phyloP scores from a whole-genome alignment of 345 rosid genomes.

The Lepidium sativum region DNA sequence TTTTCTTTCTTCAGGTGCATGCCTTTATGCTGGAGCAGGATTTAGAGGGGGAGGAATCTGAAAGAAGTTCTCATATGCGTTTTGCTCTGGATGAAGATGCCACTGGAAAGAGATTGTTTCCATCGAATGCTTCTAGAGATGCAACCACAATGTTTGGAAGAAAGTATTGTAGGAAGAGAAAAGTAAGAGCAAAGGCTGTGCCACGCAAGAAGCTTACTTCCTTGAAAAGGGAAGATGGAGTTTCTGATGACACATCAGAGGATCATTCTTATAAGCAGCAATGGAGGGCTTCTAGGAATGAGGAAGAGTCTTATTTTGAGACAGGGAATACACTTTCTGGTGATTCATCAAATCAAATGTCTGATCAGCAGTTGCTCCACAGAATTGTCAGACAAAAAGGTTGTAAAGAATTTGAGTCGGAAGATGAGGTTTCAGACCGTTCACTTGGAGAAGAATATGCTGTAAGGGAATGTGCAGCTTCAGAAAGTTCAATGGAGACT shows the following conservation, averaged over 20 bases:
- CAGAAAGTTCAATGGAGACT: conserved; percentile 42
- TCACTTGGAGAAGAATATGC: conserved; percentile 33
- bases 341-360: conserved; percentile 39
- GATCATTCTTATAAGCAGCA: conserved; percentile 37
- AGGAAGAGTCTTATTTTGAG: conserved; percentile 29
- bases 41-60: conserved; percentile 52
- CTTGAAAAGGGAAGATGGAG: conserved; percentile 35
- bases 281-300: conserved; percentile 34
- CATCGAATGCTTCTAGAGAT: conserved; percentile 26
- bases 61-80: conserved; percentile 32
- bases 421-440: conserved; percentile 45
- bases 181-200: conserved; percentile 30
- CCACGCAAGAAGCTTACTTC: conserved; percentile 41
- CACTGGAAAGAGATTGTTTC: conserved; percentile 31
- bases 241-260: conserved; percentile 50
- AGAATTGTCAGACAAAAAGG: conserved; percentile 26
- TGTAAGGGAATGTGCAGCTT: conserved; percentile 40
- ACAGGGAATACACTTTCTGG: conserved; percentile 32
- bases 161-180: conserved; percentile 65
- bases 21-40: conserved; percentile 49
- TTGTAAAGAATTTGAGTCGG: conserved; percentile 30
- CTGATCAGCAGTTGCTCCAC: conserved; percentile 27
- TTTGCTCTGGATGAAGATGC: conserved; percentile 34
- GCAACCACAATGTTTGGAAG: conserved; percentile 29
- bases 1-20: conserved; percentile 73